Conservation (phyloP, 2,329 filamentous ascomycete genomes). For the Calonectria pseudoreteaudii region DNA sequence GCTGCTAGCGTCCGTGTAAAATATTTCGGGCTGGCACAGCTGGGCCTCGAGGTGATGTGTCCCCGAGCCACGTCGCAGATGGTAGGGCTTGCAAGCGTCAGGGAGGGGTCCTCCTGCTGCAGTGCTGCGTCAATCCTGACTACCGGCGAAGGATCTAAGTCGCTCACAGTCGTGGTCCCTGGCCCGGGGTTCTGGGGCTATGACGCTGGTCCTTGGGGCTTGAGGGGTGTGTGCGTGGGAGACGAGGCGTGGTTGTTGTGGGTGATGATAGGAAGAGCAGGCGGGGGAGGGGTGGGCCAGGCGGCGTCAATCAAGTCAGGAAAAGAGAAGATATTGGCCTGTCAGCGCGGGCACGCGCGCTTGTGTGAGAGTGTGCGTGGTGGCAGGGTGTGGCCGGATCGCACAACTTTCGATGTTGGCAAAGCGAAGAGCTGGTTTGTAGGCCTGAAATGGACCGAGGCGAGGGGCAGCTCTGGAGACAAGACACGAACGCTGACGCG, state of each 20-base stretch:
- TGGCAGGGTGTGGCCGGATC: slow-evolving; percentile 37
- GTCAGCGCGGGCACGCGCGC: slow-evolving; percentile 32
- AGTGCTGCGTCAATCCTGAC: slow-evolving; percentile 66
- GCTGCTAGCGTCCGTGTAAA: slow-evolving; percentile 71
- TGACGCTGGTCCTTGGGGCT: slow-evolving; percentile 50
- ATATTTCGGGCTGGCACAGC: slow-evolving; percentile 69
- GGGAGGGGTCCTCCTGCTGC: slow-evolving; percentile 61
- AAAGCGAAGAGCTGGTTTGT: slow-evolving; percentile 14
- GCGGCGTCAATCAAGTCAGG: slow-evolving; percentile 24
- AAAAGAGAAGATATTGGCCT: slow-evolving; percentile 22
- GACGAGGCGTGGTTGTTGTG: slow-evolving; percentile 37
- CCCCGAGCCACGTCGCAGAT: slow-evolving; percentile 70
- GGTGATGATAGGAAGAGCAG: slow-evolving; percentile 33
- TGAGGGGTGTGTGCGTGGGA: slow-evolving; percentile 40
- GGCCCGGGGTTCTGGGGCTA: slow-evolving; percentile 58
- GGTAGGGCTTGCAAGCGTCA: slow-evolving; percentile 65
- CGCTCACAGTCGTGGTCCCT: slow-evolving; percentile 48
- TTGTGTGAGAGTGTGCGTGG: slow-evolving; percentile 28
- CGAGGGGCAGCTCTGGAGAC: slow-evolving; percentile 29
- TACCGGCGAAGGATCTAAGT: slow-evolving; percentile 44
- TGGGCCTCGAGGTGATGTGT: slow-evolving; percentile 69
- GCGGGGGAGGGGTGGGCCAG: slow-evolving; percentile 41
- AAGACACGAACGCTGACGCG: slow-evolving; percentile 38
- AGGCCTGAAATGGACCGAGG: slow-evolving; percentile 16
- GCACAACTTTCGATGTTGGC: slow-evolving; percentile 30